Percentiles rank a stretch among this genome's conserved stretches.
Evolutionary conservation across 768 basidiomycete species (phyloP).

Genomic region (Cyclocybe aegerita): DNA sequence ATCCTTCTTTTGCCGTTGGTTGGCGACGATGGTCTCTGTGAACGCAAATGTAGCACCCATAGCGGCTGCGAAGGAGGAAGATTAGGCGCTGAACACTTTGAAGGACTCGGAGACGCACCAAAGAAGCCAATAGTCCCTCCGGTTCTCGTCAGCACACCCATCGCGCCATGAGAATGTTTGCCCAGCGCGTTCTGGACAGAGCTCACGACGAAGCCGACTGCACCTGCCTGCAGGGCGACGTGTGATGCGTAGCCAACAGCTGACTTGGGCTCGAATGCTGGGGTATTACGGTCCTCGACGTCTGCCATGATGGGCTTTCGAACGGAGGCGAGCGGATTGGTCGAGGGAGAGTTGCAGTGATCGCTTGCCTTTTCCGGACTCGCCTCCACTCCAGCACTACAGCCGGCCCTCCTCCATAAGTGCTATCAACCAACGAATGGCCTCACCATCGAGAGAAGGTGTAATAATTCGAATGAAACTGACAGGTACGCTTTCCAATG

Average conservation of each 20-base stretch:
- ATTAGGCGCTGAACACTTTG: slow-evolving; percentile 1
- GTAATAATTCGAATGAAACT: no score
- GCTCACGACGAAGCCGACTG: slow-evolving; percentile 68
- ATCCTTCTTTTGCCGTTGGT: slow-evolving; percentile 77
- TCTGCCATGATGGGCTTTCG: slow-evolving; percentile 35
- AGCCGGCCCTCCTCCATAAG: background rate
- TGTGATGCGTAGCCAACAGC: slow-evolving; percentile 55
- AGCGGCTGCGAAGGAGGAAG: slow-evolving; percentile 53
- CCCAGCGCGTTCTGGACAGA: slow-evolving; percentile 77
- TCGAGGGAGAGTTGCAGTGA: slow-evolving; percentile 20
- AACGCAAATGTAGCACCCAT: slow-evolving; percentile 87
- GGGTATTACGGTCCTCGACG: slow-evolving; percentile 18
- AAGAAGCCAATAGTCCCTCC: slow-evolving; percentile 92
- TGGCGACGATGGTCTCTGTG: slow-evolving; percentile 79
- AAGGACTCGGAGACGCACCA: slow-evolving; percentile 51
- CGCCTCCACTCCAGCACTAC: no score
- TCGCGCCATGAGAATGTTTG: slow-evolving; percentile 73
- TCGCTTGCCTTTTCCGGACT: slow-evolving; percentile 30
- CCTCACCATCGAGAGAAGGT: background rate
- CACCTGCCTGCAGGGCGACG: slow-evolving; percentile 62
- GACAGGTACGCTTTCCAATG: no score
- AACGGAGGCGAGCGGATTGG: slow-evolving; percentile 29
- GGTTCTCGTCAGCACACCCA: slow-evolving; percentile 84
- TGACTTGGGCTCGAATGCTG: slow-evolving; percentile 48
- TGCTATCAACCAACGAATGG: slow-evolving; percentile 9